Evolutionary conservation across 257 asterid species (phyloP), one percentile per base, ranked within the genome.

Genomic region (Jasminum sambac): DNA sequence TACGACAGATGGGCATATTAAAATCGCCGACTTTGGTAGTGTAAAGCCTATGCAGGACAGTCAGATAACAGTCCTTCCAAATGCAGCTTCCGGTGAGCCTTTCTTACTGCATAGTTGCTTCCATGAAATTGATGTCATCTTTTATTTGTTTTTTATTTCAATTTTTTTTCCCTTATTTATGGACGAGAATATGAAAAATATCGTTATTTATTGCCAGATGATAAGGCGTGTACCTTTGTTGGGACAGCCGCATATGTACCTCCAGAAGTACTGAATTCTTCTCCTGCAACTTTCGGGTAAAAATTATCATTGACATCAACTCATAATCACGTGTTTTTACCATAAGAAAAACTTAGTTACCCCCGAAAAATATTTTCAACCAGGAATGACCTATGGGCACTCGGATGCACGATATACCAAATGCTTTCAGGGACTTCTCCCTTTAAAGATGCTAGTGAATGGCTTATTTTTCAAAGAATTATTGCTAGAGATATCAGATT

Each of bases 201-300:
- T 55, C 62, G 9, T 55, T 26, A 55, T 55, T 55, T 55, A 55
- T 21, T 6, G 66, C 67, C 88, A 95, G 99, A 91, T 81, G 99
- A 95, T 74, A 95, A 95, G 78, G 99, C 99, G 10, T 95, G 98
- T 72, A 95, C 99, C 68, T 95, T 95, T 76, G 99, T 95, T 78
- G 99, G 99, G 61, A 95, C 99, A 48, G 99, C 99, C 1, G 99
- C 99, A 64, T 95, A 95, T 80, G 98, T 91, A 42, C 99, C 99
- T 65, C 99, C 99, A 1, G 99, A 95, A 84, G 97, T 95, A 66
- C 68, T 95, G 76, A 91, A 95, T 81, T 95, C 99, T 64, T 91
- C 98, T 55, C 99, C 99, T 10, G 99, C 98, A 52, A 95, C 99
- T 77, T 85, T 95, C 63, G 96, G 93, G 94, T 88, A 70, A 70